Percentiles rank a stretch among this genome's conserved stretches.
Evolutionary conservation across 345 rosid species (phyloP).

Genomic region (Hibiscus tridactylites): DNA sequence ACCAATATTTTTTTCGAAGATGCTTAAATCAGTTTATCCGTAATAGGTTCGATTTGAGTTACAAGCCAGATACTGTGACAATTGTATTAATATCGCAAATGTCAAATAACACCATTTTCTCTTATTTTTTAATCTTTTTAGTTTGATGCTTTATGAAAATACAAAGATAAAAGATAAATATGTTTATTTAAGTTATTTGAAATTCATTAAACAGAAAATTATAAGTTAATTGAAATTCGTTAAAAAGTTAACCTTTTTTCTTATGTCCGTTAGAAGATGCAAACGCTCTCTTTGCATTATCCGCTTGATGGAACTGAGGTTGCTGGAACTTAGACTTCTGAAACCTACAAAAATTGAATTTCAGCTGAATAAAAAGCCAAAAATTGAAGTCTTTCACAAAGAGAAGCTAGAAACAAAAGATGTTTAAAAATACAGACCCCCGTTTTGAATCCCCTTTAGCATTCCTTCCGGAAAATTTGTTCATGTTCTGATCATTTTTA

Average conservation of each 20-base stretch:
- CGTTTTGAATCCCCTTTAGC: not conserved
- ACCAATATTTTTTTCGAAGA: not conserved
- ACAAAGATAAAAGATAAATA: no score
- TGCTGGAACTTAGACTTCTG: conserved; percentile 8
- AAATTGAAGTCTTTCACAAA: not conserved
- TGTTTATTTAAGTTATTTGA: no score
- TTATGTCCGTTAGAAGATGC: not conserved
- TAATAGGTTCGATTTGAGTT: not conserved
- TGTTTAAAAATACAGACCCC: conserved; percentile 3
- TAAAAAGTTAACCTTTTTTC: conserved; percentile 5
- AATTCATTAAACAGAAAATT: not conserved
- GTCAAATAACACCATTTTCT: not conserved
- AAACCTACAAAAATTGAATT: conserved; percentile 4
- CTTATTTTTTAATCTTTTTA: not conserved
- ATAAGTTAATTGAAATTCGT: not conserved
- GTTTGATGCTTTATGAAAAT: not conserved
- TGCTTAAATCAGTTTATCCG: not conserved
- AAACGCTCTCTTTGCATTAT: not conserved
- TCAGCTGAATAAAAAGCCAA: not conserved
- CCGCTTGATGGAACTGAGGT: conserved; percentile 8
- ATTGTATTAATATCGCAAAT: not conserved
- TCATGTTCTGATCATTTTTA: not conserved
- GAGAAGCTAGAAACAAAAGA: not conserved
- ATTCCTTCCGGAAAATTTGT: not conserved
- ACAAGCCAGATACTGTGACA: not conserved